Conservation (phyloP, 345 rosid species). For the Eucalyptus fibrosa region DNA sequence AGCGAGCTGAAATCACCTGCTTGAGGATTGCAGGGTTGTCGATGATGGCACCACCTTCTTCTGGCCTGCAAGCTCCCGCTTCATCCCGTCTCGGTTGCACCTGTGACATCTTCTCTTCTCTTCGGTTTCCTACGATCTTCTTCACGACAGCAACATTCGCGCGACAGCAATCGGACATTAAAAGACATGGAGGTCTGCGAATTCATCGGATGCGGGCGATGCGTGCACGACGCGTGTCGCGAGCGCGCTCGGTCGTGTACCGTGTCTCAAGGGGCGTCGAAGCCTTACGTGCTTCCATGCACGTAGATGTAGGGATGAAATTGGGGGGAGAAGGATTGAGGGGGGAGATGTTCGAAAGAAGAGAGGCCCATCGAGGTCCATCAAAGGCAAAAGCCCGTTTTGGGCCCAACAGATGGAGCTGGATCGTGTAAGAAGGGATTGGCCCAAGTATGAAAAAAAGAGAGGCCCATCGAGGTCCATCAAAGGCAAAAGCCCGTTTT, state of each 20-base stretch:
- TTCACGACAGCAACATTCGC: not conserved
- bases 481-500: not conserved
- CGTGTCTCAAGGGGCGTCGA: not conserved
- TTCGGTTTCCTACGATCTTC: not conserved
- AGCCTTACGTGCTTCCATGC: not conserved
- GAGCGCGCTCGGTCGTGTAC: not conserved
- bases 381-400: not conserved
- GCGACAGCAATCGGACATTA: not conserved
- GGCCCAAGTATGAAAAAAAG: not conserved
- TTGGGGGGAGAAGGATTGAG: not conserved
- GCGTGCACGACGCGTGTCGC: not conserved
- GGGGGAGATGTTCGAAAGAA: not conserved
- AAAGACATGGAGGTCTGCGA: not conserved
- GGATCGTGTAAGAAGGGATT: not conserved
- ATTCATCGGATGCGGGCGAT: not conserved
- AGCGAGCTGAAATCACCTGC: not conserved
- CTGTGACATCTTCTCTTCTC: not conserved
- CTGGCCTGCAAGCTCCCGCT: not conserved
- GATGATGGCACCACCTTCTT: not conserved
- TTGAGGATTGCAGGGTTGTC: not conserved
- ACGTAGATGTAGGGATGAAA: not conserved
- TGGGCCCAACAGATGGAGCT: not conserved
- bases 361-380: not conserved
- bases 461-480: not conserved
- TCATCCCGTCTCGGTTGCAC: not conserved